Evolutionary conservation across 1,284 basidiomycete species (phyloP).

Genomic region (Tilletia setariae): DNA sequence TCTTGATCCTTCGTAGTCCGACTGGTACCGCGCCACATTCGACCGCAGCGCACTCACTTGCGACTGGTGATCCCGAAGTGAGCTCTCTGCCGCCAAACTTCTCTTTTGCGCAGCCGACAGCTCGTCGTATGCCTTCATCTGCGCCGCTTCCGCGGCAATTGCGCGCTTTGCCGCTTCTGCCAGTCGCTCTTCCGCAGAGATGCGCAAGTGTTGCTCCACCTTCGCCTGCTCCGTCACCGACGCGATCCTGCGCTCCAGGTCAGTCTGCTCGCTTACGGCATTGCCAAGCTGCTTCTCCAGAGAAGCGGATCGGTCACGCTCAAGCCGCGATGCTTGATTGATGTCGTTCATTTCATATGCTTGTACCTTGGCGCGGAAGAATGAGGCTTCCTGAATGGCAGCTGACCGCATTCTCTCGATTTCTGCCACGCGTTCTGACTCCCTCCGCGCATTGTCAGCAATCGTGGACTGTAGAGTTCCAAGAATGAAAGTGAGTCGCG

Average conservation of each 20-base stretch:
- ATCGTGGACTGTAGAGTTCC: conserved; percentile 63
- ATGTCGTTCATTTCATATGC: conserved; percentile 74
- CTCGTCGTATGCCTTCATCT: conserved; percentile 68
- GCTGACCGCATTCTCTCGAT: conserved; percentile 60
- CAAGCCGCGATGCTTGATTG: conserved; percentile 67
- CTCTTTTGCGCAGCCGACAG: conserved; percentile 72
- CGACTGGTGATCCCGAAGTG: conserved; percentile 75
- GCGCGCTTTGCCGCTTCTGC: conserved; percentile 76
- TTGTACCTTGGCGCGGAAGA: conserved; percentile 86
- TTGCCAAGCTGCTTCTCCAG: conserved; percentile 77
- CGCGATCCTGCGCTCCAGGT: conserved; percentile 68
- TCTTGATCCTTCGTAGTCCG: conserved; percentile 69
- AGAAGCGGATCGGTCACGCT: conserved; percentile 73
- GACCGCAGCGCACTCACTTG: conserved; percentile 72
- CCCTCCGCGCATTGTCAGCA: conserved; percentile 70
- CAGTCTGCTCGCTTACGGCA: conserved; percentile 67
- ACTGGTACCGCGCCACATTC: conserved; percentile 72
- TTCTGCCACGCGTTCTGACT: conserved; percentile 67
- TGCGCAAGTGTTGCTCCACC: conserved; percentile 61
- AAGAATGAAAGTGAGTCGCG: neutral
- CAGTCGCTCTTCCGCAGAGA: conserved; percentile 76
- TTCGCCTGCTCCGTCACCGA: conserved; percentile 59
- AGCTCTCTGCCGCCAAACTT: conserved; percentile 65
- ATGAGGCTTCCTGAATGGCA: conserved; percentile 90
- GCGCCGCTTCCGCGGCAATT: conserved; percentile 75